phyloP scores from a whole-genome alignment of 2,329 filamentous ascomycete species.

The Epichloe sylvatica region DNA sequence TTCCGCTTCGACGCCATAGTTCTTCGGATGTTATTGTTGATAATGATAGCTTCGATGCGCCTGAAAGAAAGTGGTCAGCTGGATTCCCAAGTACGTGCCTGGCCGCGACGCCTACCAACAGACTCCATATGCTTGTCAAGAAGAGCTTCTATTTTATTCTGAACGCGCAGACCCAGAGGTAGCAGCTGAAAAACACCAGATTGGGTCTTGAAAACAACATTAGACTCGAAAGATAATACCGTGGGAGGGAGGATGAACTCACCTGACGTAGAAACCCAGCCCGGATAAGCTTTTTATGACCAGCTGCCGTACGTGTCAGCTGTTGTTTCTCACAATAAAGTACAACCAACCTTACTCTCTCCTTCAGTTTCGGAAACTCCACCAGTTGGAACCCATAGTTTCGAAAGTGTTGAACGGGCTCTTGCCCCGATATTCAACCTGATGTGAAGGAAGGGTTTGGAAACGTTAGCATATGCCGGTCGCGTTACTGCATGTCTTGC shows the following conservation, averaged over 20 bases:
- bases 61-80: conserved; percentile 20
- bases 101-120: conserved; percentile 36
- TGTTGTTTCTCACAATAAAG: neutral
- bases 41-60: conserved; percentile 67
- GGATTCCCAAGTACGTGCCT: neutral
- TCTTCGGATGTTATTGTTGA: conserved; percentile 77
- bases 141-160: conserved; percentile 71
- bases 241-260: conserved; percentile 10
- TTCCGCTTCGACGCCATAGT: conserved; percentile 72
- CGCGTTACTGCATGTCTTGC: conserved; percentile 6
- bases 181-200: conserved; percentile 87
- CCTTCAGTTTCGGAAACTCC: conserved; percentile 45
- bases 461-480: conserved; percentile 3
- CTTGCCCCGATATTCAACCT: neutral
- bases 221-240: conserved; percentile 2
- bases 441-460: conserved; percentile 12
- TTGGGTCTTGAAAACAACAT: conserved; percentile 46
- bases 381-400: conserved; percentile 66
- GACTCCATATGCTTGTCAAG: conserved; percentile 82
- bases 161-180: conserved; percentile 72
- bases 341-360: conserved; percentile 29
- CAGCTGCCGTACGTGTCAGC: conserved; percentile 30
- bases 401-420: conserved; percentile 41
- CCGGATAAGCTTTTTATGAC: conserved; percentile 52
- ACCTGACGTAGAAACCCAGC: conserved; percentile 65